Evolutionary conservation across 768 basidiomycete species (phyloP), one percentile per base, ranked within the genome.

Genomic region (Basidioascus undulatus): DNA sequence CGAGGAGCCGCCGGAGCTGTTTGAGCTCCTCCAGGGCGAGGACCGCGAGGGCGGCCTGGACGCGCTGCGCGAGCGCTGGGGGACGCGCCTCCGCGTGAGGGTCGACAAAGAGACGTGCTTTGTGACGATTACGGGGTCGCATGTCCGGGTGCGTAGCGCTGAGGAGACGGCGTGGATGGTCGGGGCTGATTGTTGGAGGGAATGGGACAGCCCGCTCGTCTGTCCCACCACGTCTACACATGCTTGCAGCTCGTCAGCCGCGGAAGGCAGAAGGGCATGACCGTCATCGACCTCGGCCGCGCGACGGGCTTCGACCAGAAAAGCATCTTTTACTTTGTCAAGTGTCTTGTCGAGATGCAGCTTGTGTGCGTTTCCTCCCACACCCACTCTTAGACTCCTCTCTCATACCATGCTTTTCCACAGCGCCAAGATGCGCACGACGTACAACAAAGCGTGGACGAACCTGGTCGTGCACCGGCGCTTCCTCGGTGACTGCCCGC

Each of bases 291-390:
- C 25, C 64, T 89, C 12, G 77, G 78, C 20, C 70, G 71, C 49
- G 65, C 69, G 51, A 74, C 82, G 9, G 70, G 69, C 37, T 83
- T 87, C 51, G 82, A 84, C 53, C 79, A 80, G 53, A 86, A 84
- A 57, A 77, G 78, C 2, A 80, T 80, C 47, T 81, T 80, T 55
- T 86, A 87, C 57, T 69, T 83, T 43, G 69, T 82, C 43, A 70
- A 72, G 48, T 72, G 79, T 48, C 62, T 87, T 15, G 64, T 73
- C 3, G 71, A 74, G 39, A 62, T 87, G 40, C 5, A 69, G 51
- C 62, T 79, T 31, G 68, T 84, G 77, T 78, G 64, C 40, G 74
- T 48, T 15, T 15, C 23, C n/a, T n/a, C n/a, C 30, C 35, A 35
- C 37, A 25, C 35, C 21, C 26, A 26, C n/a, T n/a, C 2, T 34